A percentile compares a stretch with the other conserved stretches of the same genome.
These are phyloP conservation scores for Fusarium ramigenum DNA, from an alignment of 2,329 filamentous ascomycete species.

Conservation along the genomic window DNA sequence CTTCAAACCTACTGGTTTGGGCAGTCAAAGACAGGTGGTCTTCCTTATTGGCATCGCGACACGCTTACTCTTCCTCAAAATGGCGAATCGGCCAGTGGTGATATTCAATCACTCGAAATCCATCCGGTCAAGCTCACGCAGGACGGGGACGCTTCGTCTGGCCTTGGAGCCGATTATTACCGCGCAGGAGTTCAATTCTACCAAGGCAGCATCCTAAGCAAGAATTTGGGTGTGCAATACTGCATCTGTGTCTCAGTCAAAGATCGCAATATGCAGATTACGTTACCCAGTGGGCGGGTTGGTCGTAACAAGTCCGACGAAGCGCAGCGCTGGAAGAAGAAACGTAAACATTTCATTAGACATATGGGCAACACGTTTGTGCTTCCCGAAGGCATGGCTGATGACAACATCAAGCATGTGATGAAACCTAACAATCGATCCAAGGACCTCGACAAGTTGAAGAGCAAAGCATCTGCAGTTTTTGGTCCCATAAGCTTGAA, in stretches of 20 bases:
- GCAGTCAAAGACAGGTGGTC: slow-evolving; percentile 27
- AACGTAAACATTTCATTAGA: slow-evolving; percentile 42
- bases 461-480: background rate
- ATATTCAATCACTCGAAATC: slow-evolving; percentile 44
- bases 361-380: slow-evolving; percentile 48
- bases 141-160: slow-evolving; percentile 9
- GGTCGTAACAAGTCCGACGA: slow-evolving; percentile 41
- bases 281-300: slow-evolving; percentile 42
- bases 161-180: slow-evolving; percentile 46
- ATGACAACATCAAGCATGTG: slow-evolving; percentile 38
- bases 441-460: background rate
- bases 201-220: slow-evolving; percentile 55
- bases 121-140: slow-evolving; percentile 40
- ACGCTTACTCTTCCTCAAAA: slow-evolving; percentile 42
- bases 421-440: slow-evolving; percentile 17
- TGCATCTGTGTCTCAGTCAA: slow-evolving; percentile 47
- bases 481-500: slow-evolving; percentile 38
- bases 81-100: background rate
- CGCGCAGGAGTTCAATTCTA: slow-evolving; percentile 54
- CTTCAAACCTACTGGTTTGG: slow-evolving; percentile 51
- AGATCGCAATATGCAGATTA: slow-evolving; percentile 39
- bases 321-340: slow-evolving; percentile 42
- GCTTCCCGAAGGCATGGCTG: slow-evolving; percentile 49
- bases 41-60: slow-evolving; percentile 53
- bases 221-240: slow-evolving; percentile 55